Conservation (phyloP, 176 grass and related monocot species). For the Thinopyrum elongatum region DNA sequence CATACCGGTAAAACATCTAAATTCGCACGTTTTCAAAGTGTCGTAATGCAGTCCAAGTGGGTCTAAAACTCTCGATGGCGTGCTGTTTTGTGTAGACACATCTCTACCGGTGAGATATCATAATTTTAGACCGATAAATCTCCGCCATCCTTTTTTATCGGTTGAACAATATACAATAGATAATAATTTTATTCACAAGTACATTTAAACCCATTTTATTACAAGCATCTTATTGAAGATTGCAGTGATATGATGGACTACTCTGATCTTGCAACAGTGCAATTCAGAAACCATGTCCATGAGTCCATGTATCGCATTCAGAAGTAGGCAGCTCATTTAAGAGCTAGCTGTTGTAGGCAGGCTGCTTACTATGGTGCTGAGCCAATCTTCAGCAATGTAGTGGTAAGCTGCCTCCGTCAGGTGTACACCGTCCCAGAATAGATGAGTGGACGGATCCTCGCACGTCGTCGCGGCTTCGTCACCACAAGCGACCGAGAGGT, state of each 20-base stretch:
- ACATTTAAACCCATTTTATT: neutral
- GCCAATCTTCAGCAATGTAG: conserved; percentile 5
- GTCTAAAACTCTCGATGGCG: too few relatives aligned
- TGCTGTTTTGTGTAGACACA: neutral
- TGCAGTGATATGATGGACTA: neutral
- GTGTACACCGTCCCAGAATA: conserved; percentile 3
- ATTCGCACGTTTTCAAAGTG: neutral
- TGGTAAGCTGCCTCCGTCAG: neutral
- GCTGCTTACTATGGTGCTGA: neutral
- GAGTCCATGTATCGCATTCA: neutral
- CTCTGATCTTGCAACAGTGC: neutral
- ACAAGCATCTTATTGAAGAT: neutral
- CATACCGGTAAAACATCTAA: too few relatives aligned
- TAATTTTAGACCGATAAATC: neutral
- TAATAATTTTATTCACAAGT: neutral
- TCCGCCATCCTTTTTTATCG: neutral
- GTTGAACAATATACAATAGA: neutral
- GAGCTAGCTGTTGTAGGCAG: neutral
- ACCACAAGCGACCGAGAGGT: neutral
- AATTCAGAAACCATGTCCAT: neutral
- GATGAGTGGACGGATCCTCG: neutral
- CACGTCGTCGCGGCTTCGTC: neutral
- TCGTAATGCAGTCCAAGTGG: too few relatives aligned
- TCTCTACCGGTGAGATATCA: neutral
- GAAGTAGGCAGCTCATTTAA: neutral